These are phyloP conservation scores for Phytopythium helicoides DNA, from an alignment of 352 stramenopile species.

Conservation along the genomic window DNA sequence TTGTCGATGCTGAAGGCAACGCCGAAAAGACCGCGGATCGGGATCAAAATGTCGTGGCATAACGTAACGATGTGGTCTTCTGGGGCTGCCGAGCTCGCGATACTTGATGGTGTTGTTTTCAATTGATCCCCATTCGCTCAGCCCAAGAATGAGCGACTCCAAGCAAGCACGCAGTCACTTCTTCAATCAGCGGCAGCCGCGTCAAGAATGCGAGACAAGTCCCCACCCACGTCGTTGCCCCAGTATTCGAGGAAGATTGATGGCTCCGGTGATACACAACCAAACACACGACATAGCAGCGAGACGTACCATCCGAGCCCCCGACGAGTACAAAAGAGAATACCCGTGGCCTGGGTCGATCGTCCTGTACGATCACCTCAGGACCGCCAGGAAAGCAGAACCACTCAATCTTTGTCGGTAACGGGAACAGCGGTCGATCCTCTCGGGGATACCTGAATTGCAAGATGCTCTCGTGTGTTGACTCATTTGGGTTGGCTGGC, in stretches of 20 bases:
- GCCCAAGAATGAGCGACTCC: conserved; percentile 57
- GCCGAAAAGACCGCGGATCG: conserved; percentile 64
- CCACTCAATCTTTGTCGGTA: conserved; percentile 88
- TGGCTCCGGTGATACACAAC: conserved; percentile 57
- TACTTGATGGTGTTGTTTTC: not conserved
- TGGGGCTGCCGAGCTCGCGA: conserved; percentile 6
- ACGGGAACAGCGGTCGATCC: conserved; percentile 55
- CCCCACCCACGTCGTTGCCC: conserved; percentile 46
- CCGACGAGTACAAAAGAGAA: conserved; percentile 84
- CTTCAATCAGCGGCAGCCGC: conserved; percentile 57
- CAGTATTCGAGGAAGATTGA: not conserved
- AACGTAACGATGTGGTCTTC: conserved; percentile 45
- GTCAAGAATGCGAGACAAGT: conserved; percentile 77
- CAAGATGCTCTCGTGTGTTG: conserved; percentile 48
- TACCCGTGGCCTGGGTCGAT: conserved; percentile 45
- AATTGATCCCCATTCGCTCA: not conserved
- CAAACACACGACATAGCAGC: conserved; percentile 70
- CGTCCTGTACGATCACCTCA: conserved; percentile 46
- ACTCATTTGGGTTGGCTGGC: conserved; percentile 1
- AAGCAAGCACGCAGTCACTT: conserved; percentile 51
- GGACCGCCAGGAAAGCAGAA: conserved; percentile 81
- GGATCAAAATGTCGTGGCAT: conserved; percentile 53
- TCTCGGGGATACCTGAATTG: conserved; percentile 57
- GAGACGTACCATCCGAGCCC: conserved; percentile 62
- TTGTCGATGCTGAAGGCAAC: conserved; percentile 48